Conservation (phyloP, 495 filamentous ascomycete species). For the Terfezia boudieri region DNA sequence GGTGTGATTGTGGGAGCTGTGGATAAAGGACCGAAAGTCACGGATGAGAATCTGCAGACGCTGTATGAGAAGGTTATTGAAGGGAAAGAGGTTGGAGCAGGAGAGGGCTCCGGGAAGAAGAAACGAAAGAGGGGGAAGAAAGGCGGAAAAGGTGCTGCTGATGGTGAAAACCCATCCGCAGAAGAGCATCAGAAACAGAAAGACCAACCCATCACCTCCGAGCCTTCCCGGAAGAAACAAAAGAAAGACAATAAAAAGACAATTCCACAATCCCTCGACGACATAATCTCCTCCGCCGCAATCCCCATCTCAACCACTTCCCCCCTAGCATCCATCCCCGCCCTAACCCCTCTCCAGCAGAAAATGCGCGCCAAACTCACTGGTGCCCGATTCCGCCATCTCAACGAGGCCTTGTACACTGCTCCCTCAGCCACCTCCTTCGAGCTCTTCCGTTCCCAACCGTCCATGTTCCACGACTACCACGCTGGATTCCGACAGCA, state of each 20-base stretch:
- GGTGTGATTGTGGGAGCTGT: neutral
- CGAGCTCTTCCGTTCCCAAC: conserved; percentile 51
- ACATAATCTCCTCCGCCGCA: conserved; percentile 8
- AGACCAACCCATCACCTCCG: conserved; percentile 2
- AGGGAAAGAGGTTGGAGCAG: conserved; percentile 23
- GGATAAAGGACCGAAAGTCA: conserved; percentile 32
- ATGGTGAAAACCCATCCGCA: conserved; percentile 11
- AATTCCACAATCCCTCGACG: conserved; percentile 3
- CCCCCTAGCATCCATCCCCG: conserved; percentile 12
- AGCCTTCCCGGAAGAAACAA: conserved; percentile 3
- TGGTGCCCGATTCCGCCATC: conserved; percentile 84
- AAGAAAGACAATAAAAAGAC: conserved; percentile 3
- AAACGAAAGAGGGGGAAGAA: conserved; percentile 6
- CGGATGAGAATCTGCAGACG: conserved; percentile 44
- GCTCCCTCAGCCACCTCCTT: conserved; percentile 61
- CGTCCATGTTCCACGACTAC: conserved; percentile 83
- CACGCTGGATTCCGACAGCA: conserved; percentile 87
- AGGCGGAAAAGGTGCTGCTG: conserved; percentile 3
- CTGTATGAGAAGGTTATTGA: conserved; percentile 66
- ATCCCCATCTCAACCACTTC: conserved; percentile 14
- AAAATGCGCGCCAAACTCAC: conserved; percentile 84
- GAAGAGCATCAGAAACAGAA: conserved; percentile 15
- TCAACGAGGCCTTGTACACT: conserved; percentile 91
- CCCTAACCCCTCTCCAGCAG: conserved; percentile 73
- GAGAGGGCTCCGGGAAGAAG: neutral